A percentile compares a stretch with the other conserved stretches of the same genome.
Evolutionary conservation across 805 yeast species (phyloP).

Genomic region (Saturnispora dispora): DNA sequence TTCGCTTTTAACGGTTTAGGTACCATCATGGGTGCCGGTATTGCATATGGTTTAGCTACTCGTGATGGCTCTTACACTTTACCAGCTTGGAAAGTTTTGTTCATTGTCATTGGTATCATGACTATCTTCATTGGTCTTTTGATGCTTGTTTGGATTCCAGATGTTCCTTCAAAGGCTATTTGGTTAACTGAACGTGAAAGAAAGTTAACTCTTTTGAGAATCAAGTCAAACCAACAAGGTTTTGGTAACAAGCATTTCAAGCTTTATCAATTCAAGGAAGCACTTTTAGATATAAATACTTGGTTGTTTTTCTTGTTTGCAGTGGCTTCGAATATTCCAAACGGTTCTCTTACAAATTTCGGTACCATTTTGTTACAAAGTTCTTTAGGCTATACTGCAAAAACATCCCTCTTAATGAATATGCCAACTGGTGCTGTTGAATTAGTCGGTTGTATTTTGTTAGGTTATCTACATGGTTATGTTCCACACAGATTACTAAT

Average conservation of each 20-base stretch:
- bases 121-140: conserved; percentile 44
- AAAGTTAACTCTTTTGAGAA: conserved; percentile 24
- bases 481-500: conserved; percentile 17
- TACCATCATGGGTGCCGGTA: conserved; percentile 38
- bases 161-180: conserved; percentile 27
- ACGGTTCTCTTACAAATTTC: conserved; percentile 50
- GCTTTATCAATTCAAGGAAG: conserved; percentile 47
- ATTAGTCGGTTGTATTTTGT: conserved; percentile 6
- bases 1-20: conserved; percentile 35
- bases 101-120: conserved; percentile 49
- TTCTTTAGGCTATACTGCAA: conserved; percentile 14
- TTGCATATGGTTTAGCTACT: conserved; percentile 40
- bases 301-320: conserved; percentile 41
- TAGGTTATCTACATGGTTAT: not conserved
- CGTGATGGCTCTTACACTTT: conserved; percentile 16
- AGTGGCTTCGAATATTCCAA: conserved; percentile 42
- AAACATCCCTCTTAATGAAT: conserved; percentile 12
- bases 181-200: conserved; percentile 32
- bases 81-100: conserved; percentile 52
- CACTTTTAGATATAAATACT: conserved; percentile 41
- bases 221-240: conserved; percentile 30
- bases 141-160: conserved; percentile 34
- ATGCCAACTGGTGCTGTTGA: conserved; percentile 18
- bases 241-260: conserved; percentile 31
- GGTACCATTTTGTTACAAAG: conserved; percentile 28